phyloP scores from a whole-genome alignment of 2,329 filamentous ascomycete genomes.

The Conoideocrella luteorostrata region DNA sequence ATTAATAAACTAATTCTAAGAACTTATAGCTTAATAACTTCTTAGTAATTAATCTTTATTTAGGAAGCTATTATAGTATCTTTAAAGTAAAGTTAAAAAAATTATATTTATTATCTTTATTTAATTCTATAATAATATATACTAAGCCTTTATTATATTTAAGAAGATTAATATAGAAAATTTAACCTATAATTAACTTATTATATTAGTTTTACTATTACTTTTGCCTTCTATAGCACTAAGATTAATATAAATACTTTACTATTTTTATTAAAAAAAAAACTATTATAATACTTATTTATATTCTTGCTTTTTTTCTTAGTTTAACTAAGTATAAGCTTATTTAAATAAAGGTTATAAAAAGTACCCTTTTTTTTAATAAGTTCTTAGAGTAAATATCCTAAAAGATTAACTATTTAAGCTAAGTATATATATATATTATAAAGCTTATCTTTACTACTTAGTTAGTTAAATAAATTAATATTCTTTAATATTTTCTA shows the following conservation, averaged over 20 bases:
- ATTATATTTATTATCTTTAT: too few relatives aligned
- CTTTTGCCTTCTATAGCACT: slow-evolving; percentile 11
- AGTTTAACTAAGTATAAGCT: not conserved
- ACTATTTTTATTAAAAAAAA: slow-evolving; percentile 13
- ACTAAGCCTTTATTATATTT: too few relatives aligned
- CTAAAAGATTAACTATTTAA: slow-evolving; percentile 13
- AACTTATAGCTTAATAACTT: slow-evolving; percentile 17
- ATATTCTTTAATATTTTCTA: slow-evolving; percentile 15
- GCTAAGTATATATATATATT: slow-evolving; percentile 17
- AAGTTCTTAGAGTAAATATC: slow-evolving; percentile 10
- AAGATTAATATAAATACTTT: not conserved
- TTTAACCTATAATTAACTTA: too few relatives aligned
- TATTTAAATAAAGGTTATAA: slow-evolving; percentile 6
- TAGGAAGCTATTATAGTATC: slow-evolving; percentile 20
- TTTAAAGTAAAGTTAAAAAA: slow-evolving; percentile 16
- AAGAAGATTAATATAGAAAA: too few relatives aligned
- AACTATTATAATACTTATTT: slow-evolving; percentile 15
- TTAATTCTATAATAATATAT: too few relatives aligned
- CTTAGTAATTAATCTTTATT: slow-evolving; percentile 17
- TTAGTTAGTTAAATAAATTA: slow-evolving; percentile 11
- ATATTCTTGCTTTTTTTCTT: slow-evolving; percentile 10
- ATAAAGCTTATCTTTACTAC: slow-evolving; percentile 13
- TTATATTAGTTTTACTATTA: too few relatives aligned
- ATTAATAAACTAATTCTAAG: too few relatives aligned
- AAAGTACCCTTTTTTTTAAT: slow-evolving; percentile 11